These are phyloP conservation scores for Myxozyma monticola DNA, from an alignment of 805 yeast species.

Conservation along the genomic window DNA sequence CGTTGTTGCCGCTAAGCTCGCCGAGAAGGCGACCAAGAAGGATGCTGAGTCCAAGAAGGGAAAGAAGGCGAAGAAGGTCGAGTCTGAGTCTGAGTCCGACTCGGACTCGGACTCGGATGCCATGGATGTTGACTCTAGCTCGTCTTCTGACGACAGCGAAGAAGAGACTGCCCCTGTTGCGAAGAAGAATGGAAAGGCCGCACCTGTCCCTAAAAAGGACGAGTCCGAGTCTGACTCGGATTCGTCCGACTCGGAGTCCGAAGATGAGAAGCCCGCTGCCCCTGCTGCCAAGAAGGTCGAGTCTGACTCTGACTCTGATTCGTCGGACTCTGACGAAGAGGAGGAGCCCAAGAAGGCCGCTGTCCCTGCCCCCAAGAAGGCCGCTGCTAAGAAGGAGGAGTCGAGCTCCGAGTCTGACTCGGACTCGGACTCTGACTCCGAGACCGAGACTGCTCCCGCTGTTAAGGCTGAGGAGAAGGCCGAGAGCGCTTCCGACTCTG, in stretches of 20 bases:
- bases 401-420: slow-evolving; percentile 35
- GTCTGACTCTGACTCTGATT: background rate
- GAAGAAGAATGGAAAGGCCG: slow-evolving; percentile 17
- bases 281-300: slow-evolving; percentile 16
- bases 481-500: slow-evolving; percentile 20
- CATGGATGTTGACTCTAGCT: slow-evolving; percentile 39
- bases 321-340: slow-evolving; percentile 5
- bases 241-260: slow-evolving; percentile 35
- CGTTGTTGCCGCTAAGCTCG: slow-evolving; percentile 38
- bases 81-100: slow-evolving; percentile 33
- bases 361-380: slow-evolving; percentile 42
- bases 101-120: slow-evolving; percentile 35
- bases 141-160: slow-evolving; percentile 35
- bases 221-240: slow-evolving; percentile 37
- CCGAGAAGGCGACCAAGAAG: slow-evolving; percentile 37
- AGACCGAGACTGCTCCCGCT: slow-evolving; percentile 36
- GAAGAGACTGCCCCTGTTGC: slow-evolving; percentile 37
- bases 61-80: slow-evolving; percentile 15
- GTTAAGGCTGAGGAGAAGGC: slow-evolving; percentile 33
- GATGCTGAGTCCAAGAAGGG: slow-evolving; percentile 29
- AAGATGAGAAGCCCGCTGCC: slow-evolving; percentile 25
- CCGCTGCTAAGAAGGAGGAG: slow-evolving; percentile 33
- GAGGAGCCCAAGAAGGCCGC: slow-evolving; percentile 7
- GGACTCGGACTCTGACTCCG: slow-evolving; percentile 38
- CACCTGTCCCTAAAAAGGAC: slow-evolving; percentile 8